phyloP scores from a whole-genome alignment of 2,329 filamentous ascomycete species.

The Colletotrichum gigasporum region DNA sequence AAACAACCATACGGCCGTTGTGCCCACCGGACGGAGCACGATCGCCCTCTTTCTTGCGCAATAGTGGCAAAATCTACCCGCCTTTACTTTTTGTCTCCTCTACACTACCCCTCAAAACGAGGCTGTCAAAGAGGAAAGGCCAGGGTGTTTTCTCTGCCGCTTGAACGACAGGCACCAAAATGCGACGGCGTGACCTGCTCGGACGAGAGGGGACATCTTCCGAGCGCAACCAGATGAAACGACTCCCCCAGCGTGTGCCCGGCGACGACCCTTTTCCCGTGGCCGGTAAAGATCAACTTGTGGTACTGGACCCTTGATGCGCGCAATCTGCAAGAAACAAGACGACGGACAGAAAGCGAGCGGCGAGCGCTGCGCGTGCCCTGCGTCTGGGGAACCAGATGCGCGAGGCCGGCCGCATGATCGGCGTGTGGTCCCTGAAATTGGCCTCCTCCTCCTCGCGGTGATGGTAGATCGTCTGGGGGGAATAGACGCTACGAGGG shows the following conservation, averaged over 20 bases:
- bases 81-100: too few relatives aligned
- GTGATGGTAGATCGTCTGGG: neutral
- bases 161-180: neutral
- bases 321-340: neutral
- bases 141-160: too few relatives aligned
- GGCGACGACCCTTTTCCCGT: too few relatives aligned
- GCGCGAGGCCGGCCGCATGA: conserved; percentile 22
- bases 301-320: neutral
- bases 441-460: neutral
- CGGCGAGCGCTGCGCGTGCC: neutral
- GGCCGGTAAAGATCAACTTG: too few relatives aligned
- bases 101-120: too few relatives aligned
- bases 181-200: conserved; percentile 6
- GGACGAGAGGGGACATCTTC: neutral
- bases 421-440: conserved; percentile 20
- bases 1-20: neutral
- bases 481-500: neutral
- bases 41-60: conserved; percentile 10
- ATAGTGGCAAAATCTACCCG: conserved; percentile 14
- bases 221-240: conserved; percentile 8
- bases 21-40: neutral
- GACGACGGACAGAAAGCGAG: neutral
- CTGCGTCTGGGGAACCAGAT: neutral
- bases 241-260: neutral
- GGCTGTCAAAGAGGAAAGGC: too few relatives aligned